Percentiles rank a stretch among this genome's conserved stretches.
These are phyloP conservation scores for Sarocladiaceae sp. DNA, from an alignment of 2,329 filamentous ascomycete species.

Conservation along the genomic window DNA sequence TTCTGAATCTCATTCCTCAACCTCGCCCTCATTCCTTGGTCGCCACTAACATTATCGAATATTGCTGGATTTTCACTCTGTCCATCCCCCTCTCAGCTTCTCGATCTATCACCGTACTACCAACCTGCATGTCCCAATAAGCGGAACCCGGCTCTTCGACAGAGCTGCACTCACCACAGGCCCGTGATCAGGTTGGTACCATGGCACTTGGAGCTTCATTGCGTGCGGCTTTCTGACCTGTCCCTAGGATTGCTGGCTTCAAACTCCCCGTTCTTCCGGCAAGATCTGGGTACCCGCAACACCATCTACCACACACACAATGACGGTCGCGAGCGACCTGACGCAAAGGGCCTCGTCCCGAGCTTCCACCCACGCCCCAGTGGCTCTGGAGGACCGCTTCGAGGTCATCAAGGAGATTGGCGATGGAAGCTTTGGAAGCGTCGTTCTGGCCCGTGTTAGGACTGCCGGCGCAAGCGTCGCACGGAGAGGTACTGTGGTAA, in stretches of 20 bases:
- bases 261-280: constrained; percentile 13
- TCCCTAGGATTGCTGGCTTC: constrained; percentile 4
- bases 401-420: constrained; percentile 97
- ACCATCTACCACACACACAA: constrained; percentile 29
- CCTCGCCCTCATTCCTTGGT: constrained; percentile 10
- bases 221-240: neutral
- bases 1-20: constrained; percentile 6
- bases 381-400: constrained; percentile 86
- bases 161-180: constrained; percentile 26
- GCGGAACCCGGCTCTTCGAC: constrained; percentile 27
- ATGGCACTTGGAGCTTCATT: neutral
- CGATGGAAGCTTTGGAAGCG: constrained; percentile 97
- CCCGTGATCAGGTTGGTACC: constrained; percentile 19
- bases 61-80: constrained; percentile 4
- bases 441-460: constrained; percentile 85
- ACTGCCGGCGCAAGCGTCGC: constrained; percentile 86
- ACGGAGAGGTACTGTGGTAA: constrained; percentile 86
- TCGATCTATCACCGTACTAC: neutral
- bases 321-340: constrained; percentile 74
- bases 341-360: constrained; percentile 63
- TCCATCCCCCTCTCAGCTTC: constrained; percentile 11
- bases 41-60: constrained; percentile 15
- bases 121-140: constrained; percentile 32
- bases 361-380: constrained; percentile 50
- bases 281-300: constrained; percentile 11